Evolutionary conservation across 805 yeast species (phyloP), one percentile per base, ranked within the genome.

Genomic region (Pachysolen tannophilus): DNA sequence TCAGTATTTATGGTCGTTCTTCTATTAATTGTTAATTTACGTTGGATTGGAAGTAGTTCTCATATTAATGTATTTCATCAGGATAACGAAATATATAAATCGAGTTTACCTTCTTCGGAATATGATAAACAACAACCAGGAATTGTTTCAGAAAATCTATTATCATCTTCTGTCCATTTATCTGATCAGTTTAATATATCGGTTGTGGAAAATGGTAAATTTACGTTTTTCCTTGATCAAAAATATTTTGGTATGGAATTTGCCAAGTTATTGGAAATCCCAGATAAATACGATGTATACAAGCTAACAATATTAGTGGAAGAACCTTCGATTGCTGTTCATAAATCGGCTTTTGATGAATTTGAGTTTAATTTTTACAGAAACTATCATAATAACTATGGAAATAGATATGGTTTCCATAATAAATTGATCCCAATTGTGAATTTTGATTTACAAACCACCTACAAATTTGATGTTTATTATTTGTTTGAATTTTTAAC

Each of bases 401-500:
- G 16, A 3, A 20, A 24, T 15, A 32, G 24, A 5, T 26, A 26
- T 8, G 31, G 34, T 6, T n/a, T n/a, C n/a, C 17, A 28, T 25
- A 20, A 20, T 15, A 28, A 24, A 25, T 16, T 23, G 13, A 34
- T 30, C 6, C 34, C 40, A 20, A 17, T 27, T 3, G 43, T 59
- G 24, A 43, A 44, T 14, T 42, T 49, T 20, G 46, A 49, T 14
- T 30, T 53, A 17, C 44, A 46, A 17, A 49, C 58, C 1, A 49
- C 59, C n/a, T 63, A 62, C 50, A 57, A 60, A 35, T 66, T 69
- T 48, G 76, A 75, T 47, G 45, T 60, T 13, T 63, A 69, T 23
- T 78, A 71, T 44, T 56, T 72, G 18, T 44, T 79, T 34, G 90
- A 82, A 50, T 70, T 78, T 42, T 42, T 66, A 2, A 58, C 77